Evolutionary conservation across 768 basidiomycete species (phyloP).

Genomic region (Lentinula edodes): DNA sequence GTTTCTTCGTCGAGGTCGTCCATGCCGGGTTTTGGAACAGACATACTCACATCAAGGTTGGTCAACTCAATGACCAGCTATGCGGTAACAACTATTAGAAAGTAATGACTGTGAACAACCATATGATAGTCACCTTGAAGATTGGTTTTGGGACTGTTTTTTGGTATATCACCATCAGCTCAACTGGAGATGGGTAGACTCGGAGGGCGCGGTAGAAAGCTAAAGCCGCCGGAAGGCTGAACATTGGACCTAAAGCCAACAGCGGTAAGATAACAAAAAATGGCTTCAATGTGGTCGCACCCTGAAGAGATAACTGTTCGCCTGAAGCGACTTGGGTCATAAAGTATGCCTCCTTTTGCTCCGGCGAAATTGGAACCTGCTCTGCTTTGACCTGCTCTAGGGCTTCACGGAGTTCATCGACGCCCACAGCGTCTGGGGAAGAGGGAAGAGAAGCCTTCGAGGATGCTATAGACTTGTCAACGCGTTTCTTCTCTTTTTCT

Average conservation of each 20-base stretch:
- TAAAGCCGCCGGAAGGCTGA: conserved; percentile 75
- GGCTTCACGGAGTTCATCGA: conserved; percentile 56
- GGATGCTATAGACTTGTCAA: conserved; percentile 59
- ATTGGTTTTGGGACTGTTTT: conserved; percentile 79
- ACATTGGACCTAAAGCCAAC: conserved; percentile 56
- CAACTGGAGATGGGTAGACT: conserved; percentile 92
- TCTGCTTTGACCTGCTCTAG: conserved; percentile 67
- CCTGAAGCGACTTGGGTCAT: conserved; percentile 86
- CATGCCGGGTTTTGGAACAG: conserved; percentile 24
- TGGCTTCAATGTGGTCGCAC: conserved; percentile 33
- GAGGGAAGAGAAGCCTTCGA: conserved; percentile 37
- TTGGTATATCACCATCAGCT: conserved; percentile 93
- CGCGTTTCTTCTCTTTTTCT: conserved; percentile 93
- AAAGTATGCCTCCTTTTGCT: conserved; percentile 86
- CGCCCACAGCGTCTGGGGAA: conserved; percentile 26
- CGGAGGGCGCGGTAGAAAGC: conserved; percentile 91
- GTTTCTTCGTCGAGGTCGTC: conserved; percentile 46
- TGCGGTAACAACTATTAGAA: neutral
- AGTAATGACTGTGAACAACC: neutral
- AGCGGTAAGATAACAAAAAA: conserved; percentile 3
- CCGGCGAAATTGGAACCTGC: conserved; percentile 56
- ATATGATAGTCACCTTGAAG: conserved; percentile 54
- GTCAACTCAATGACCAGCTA: conserved; percentile 80
- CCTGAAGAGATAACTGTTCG: conserved; percentile 75
- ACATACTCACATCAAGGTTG: conserved; percentile 82